A percentile compares a stretch with the other conserved stretches of the same genome.
These are phyloP conservation scores for Pinus taeda DNA, from an alignment of 75 land plant species.

Conservation along the genomic window DNA sequence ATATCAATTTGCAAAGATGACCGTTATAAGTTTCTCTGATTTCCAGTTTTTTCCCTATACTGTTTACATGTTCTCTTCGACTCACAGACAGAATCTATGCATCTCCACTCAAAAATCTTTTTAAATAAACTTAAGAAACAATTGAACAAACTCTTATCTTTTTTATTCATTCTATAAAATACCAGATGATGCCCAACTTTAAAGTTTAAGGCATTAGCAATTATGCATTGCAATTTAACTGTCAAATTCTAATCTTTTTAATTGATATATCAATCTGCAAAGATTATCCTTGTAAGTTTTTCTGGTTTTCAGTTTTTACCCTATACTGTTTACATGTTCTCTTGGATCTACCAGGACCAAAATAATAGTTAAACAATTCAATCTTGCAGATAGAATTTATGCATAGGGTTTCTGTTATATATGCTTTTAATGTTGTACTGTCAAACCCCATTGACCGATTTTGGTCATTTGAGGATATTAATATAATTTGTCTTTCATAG, in stretches of 20 bases:
- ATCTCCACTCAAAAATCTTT: not conserved
- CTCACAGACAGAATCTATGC: not conserved
- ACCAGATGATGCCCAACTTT: not conserved
- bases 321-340: not conserved
- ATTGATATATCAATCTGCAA: not conserved
- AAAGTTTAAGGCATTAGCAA: not conserved
- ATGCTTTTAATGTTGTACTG: no score
- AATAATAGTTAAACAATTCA: not conserved
- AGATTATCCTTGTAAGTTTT: not conserved
- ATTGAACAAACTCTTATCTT: not conserved
- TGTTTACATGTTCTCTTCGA: slow-evolving; percentile 1
- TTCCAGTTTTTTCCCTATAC: not conserved
- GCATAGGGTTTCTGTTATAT: not conserved
- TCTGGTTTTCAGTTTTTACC: not conserved
- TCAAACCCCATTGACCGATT: no score
- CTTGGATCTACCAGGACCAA: not conserved
- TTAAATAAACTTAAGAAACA: not conserved
- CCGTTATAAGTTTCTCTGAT: not conserved
- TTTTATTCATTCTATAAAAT: not conserved
- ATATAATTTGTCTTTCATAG: no score
- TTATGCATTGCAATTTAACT: not conserved
- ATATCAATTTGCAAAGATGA: not conserved
- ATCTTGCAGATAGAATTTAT: not conserved
- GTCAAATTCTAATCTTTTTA: not conserved
- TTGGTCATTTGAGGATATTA: no score